phyloP scores from a whole-genome alignment of 2,329 filamentous ascomycete genomes.

The Teratosphaeria viscida region DNA sequence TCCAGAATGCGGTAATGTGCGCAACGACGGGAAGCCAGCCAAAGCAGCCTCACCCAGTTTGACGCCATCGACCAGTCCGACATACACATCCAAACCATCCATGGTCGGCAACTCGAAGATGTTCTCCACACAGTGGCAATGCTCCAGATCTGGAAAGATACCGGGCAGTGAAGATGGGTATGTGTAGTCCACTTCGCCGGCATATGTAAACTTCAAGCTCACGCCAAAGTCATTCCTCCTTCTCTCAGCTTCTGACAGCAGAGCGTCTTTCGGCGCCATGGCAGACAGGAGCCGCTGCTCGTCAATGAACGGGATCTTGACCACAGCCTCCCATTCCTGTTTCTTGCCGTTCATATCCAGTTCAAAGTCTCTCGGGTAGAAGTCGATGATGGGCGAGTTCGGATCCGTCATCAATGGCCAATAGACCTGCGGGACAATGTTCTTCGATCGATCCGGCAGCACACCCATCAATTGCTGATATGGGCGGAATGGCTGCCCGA shows the following conservation, averaged over 20 bases:
- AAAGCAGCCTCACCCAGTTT: slow-evolving; percentile 74
- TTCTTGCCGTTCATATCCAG: slow-evolving; percentile 99
- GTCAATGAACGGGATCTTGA: slow-evolving; percentile 98
- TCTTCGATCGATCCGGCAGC: slow-evolving; percentile 91
- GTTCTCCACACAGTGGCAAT: slow-evolving; percentile 89
- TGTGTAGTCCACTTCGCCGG: slow-evolving; percentile 61
- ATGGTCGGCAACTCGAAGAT: slow-evolving; percentile 90
- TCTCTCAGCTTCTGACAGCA: slow-evolving; percentile 69
- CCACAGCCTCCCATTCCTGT: slow-evolving; percentile 98
- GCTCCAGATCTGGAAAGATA: slow-evolving; percentile 76
- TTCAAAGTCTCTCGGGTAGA: slow-evolving; percentile 93
- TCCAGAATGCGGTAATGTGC: slow-evolving; percentile 74
- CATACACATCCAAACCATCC: slow-evolving; percentile 75
- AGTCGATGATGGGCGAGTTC: slow-evolving; percentile 89
- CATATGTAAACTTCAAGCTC: slow-evolving; percentile 84
- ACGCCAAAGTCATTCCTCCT: slow-evolving; percentile 83
- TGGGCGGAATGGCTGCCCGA: slow-evolving; percentile 89
- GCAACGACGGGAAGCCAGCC: slow-evolving; percentile 85
- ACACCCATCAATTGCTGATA: slow-evolving; percentile 98
- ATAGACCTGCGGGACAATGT: slow-evolving; percentile 80
- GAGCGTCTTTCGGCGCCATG: slow-evolving; percentile 73
- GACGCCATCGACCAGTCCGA: slow-evolving; percentile 74
- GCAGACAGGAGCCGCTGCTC: slow-evolving; percentile 74
- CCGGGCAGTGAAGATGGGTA: slow-evolving; percentile 84
- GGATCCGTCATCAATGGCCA: slow-evolving; percentile 86